Base-by-base conservation (phyloP, 1,284 basidiomycete genomes). In the Fomitopsis palustris region DNA sequence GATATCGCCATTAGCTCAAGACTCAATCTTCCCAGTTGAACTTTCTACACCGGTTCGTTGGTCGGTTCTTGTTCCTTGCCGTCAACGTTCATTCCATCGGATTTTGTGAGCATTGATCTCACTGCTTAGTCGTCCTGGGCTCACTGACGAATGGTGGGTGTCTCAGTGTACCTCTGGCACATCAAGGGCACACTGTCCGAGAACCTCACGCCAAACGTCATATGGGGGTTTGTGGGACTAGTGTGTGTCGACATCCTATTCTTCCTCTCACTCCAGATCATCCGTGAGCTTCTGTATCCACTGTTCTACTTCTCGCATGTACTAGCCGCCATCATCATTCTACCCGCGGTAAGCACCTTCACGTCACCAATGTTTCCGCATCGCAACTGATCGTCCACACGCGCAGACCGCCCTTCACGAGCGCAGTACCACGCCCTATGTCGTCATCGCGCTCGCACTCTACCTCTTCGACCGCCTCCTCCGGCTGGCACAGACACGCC, bases 1-100 rank as follows among this genome's bases (percentile, higher is more conserved):
- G 12, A n/a, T 4, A 7, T n/a, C 27, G 21, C 12, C 10, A n/a
- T 42, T 16, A 19, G 17, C 16, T 45, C 5, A 2, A 10, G 23
- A 2, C 25, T 29, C 10, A 47, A 25, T 3, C 25, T 21, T 23
- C 27, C 21, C 61, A 90, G 84, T 77, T 94, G 37, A 92, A 93
- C 72, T 88, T 85, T 69, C 70, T 93, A 25, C 93, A 95, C 73
- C 87, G 92, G 52, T 85, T 88, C 64, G 74, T 83, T 6, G 93
- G 90, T 12, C 77, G 83, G 41, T 64, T 87, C 49, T 72, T 87
- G n/a, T 81, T 92, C 53, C 63, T 91, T n/a, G 79, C 80, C 10
- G 79, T 79, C 3, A 87, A 90, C 57, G 70, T 92, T 27, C 92
- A 94, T 69, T 78, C 77, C 5, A 57, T 88, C 16, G 83, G 82